These are phyloP conservation scores for Tribonema minus DNA, from an alignment of 108 stramenopile genomes.

Conservation along the genomic window DNA sequence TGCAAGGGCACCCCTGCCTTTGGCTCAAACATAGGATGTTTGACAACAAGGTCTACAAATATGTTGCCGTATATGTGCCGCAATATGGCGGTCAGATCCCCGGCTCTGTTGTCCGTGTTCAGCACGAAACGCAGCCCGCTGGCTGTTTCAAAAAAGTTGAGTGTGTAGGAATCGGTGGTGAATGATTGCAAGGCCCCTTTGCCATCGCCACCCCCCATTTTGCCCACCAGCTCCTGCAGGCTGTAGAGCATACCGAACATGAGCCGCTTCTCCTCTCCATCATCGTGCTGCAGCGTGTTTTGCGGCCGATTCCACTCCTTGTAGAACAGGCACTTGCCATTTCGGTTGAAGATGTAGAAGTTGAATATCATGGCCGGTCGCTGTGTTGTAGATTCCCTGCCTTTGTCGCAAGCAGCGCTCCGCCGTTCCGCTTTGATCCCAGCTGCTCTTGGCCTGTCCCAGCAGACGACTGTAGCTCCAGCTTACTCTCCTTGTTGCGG, in stretches of 20 bases:
- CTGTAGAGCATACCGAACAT: constrained; percentile 55
- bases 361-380: constrained; percentile 48
- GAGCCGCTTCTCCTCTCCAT: constrained; percentile 47
- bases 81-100: constrained; percentile 27
- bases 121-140: constrained; percentile 51
- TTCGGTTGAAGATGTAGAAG: constrained; percentile 40
- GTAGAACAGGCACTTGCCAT: constrained; percentile 43
- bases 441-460: too few species aligned
- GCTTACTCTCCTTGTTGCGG: too few species aligned
- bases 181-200: constrained; percentile 13
- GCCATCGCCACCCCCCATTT: constrained; percentile 12
- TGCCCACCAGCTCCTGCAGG: constrained; percentile 25
- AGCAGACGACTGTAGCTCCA: too few species aligned
- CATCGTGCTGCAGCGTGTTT: constrained; percentile 39
- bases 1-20: constrained; percentile 8
- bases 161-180: constrained; percentile 42
- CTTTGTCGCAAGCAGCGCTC: too few species aligned
- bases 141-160: constrained; percentile 44
- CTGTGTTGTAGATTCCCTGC: too few species aligned
- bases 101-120: constrained; percentile 45
- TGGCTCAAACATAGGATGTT: constrained; percentile 36
- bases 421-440: too few species aligned
- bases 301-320: constrained; percentile 49
- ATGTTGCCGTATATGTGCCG: constrained; percentile 36
- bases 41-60: constrained; percentile 31